Conservation (phyloP, 768 basidiomycete species). For the Calocera viscosa region DNA sequence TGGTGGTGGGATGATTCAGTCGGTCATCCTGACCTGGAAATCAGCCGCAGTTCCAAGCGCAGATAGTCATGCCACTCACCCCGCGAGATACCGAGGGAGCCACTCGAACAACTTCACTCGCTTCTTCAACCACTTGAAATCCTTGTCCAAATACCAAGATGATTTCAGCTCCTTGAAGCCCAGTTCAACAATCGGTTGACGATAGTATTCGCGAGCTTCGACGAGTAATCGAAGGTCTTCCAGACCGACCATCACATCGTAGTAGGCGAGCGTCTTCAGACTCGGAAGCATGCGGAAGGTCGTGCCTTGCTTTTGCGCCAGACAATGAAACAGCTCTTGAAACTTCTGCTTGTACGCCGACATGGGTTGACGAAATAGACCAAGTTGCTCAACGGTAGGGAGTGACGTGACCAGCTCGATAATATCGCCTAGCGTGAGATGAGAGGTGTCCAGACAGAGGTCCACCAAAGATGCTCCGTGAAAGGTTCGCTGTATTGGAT, state of each 20-base stretch:
- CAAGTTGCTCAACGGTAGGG: not conserved
- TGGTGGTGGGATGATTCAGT: no score
- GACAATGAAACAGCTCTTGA: not conserved
- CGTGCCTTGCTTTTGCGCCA: not conserved
- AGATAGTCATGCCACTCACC: no score
- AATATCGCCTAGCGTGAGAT: not conserved
- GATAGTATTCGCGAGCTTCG: not conserved
- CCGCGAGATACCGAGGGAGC: no score
- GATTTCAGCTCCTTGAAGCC: not conserved
- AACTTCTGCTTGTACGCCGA: not conserved
- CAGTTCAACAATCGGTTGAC: not conserved
- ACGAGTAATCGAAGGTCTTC: not conserved
- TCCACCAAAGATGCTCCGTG: not conserved
- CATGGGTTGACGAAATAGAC: not conserved
- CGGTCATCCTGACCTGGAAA: no score
- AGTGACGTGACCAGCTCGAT: not conserved
- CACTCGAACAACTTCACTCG: no score
- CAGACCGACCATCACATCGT: not conserved
- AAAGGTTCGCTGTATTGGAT: not conserved
- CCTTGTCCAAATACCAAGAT: constrained; percentile 1
- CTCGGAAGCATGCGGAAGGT: not conserved
- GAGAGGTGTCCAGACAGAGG: not conserved
- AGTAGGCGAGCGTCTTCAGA: not conserved
- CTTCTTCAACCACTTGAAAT: constrained; percentile 1
- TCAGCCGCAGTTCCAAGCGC: no score